Evolutionary conservation across 768 basidiomycete genomes (phyloP).

Genomic region (Pleurotus pulmonarius): DNA sequence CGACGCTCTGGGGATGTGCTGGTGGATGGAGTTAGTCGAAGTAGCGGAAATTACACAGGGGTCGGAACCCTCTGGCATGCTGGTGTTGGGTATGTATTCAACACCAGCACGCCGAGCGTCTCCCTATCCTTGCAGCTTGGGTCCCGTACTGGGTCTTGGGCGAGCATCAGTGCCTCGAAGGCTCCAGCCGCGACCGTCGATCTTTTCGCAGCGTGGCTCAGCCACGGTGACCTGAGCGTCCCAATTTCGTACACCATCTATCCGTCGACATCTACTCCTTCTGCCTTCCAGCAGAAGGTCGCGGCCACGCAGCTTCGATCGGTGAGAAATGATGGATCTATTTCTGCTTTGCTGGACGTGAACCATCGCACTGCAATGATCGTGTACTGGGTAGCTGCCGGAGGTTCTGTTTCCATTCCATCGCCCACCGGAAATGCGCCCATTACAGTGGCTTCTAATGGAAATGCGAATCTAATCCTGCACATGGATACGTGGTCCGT

Average conservation of each 20-base stretch:
- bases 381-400: conserved; percentile 41
- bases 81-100: conserved; percentile 32
- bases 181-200: conserved; percentile 23
- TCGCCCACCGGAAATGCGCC: conserved; percentile 17
- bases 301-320: conserved; percentile 20
- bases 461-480: conserved; percentile 29
- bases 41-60: conserved; percentile 18
- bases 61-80: conserved; percentile 29
- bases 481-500: conserved; percentile 28
- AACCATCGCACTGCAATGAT: conserved; percentile 29
- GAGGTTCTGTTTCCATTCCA: conserved; percentile 33
- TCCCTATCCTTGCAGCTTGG: conserved; percentile 24
- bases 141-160: conserved; percentile 26
- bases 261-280: conserved; percentile 29
- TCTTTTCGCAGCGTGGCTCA: conserved; percentile 37
- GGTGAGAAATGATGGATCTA: conserved; percentile 25
- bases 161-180: conserved; percentile 26
- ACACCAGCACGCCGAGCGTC: conserved; percentile 14
- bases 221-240: conserved; percentile 19
- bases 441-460: conserved; percentile 30
- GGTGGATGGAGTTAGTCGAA: conserved; percentile 11
- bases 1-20: conserved; percentile 16
- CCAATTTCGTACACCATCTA: conserved; percentile 37
- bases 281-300: conserved; percentile 23
- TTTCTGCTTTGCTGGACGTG: conserved; percentile 39